A percentile compares a stretch with the other conserved stretches of the same genome.
phyloP scores from a whole-genome alignment of 2,329 filamentous ascomycete species.

The Aspergillus ruber region DNA sequence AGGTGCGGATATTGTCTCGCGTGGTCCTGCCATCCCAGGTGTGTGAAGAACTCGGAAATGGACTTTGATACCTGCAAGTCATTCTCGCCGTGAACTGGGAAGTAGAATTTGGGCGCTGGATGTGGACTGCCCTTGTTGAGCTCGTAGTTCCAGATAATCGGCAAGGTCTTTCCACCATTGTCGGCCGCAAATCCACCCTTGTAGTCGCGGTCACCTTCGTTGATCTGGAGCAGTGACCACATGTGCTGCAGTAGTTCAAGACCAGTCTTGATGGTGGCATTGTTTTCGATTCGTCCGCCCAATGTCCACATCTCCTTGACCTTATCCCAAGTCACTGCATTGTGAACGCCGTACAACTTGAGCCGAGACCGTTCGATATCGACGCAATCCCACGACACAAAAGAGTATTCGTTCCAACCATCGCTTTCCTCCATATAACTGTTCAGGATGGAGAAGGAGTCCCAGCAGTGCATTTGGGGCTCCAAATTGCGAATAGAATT shows the following conservation, averaged over 20 bases:
- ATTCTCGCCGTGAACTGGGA: constrained; percentile 11
- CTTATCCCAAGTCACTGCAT: constrained; percentile 1
- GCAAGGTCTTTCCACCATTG: constrained; percentile 1
- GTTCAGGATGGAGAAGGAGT: neutral
- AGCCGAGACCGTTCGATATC: constrained; percentile 5
- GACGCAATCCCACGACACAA: constrained; percentile 11
- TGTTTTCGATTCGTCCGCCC: neutral
- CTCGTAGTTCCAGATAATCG: constrained; percentile 13
- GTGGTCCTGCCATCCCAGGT: neutral
- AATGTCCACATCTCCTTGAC: constrained; percentile 7
- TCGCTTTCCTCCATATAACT: constrained; percentile 5
- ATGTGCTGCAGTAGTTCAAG: constrained; percentile 1
- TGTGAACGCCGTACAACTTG: constrained; percentile 5
- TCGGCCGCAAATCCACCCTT: neutral
- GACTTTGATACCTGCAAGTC: constrained; percentile 1
- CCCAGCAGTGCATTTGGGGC: neutral
- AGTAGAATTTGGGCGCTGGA: constrained; percentile 11
- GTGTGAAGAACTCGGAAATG: neutral
- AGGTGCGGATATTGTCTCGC: neutral
- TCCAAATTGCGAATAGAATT: constrained; percentile 1
- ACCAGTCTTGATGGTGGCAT: neutral
- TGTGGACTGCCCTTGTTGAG: constrained; percentile 2
- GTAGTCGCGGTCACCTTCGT: constrained; percentile 1
- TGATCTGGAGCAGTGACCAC: constrained; percentile 1
- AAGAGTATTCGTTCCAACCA: constrained; percentile 4